Base-by-base conservation (phyloP, 805 yeast species). In the Priceomyces medius region DNA sequence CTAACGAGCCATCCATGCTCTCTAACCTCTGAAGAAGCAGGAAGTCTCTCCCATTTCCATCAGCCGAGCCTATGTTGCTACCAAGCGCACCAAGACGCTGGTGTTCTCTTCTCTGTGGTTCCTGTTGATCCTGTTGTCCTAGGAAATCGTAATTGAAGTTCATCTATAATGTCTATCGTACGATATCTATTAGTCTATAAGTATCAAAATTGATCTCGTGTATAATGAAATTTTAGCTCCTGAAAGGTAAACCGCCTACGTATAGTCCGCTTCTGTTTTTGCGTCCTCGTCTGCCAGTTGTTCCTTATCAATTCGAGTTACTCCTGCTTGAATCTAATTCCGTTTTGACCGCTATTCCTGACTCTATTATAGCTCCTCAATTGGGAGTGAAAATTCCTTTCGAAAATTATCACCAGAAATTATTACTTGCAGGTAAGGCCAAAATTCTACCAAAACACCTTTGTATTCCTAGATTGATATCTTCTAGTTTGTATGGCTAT, bases 111-210 rank as follows among this genome's bases (percentile, higher is more conserved):
- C 38, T 31, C 20, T 31, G 34, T 6, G 19, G 21, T 9, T 31
- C 34, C 9, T 31, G 13, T 13, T 16, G 28, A 27, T 14, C 31
- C 13, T 33, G 27, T 14, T 35, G 34, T 16, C 46, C 42, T 46
- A 66, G 55, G 46, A 66, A 64, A 38, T 66, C 67, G 34, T 64
- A 63, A 37, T 63, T 58, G 46, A 64, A 55, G 48, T 53, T 57
- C 66, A 62, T 62, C 29, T 20, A 20, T 36, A 29, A 20, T 28
- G 20, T 37, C 36, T 36, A 35, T 19, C 19, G 21, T 40, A 20
- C n/a, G n/a, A 16, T 8, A 20, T 28, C 38, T 23, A 24, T 24
- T 23, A 18, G 37, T 34, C 37, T 33, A 26, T 39, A 24, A 39
- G 35, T 26, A 26, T 26, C 29, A 26, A 26, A 26, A 12, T 26